These are phyloP conservation scores for Schizophyllum amplum DNA, from an alignment of 1,284 basidiomycete species.

Conservation along the genomic window DNA sequence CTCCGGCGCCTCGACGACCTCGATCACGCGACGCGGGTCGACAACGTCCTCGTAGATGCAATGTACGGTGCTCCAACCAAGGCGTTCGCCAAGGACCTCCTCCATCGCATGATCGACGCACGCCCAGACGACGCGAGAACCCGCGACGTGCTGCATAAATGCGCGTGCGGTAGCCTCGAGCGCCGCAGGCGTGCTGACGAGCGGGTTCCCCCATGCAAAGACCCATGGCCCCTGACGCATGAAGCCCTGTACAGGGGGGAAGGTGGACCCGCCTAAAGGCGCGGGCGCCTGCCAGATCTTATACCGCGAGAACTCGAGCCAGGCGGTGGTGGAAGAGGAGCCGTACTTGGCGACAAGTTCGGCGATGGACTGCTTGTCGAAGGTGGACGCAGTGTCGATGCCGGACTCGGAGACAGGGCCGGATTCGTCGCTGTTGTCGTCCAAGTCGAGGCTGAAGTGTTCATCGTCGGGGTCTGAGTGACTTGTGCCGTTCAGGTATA, in stretches of 20 bases:
- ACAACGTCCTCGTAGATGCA: conserved; percentile 38
- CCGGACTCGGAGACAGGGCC: neutral
- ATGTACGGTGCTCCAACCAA: conserved; percentile 30
- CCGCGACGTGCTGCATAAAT: conserved; percentile 28
- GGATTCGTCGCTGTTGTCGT: neutral
- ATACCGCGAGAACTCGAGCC: conserved; percentile 39
- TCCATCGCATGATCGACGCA: conserved; percentile 34
- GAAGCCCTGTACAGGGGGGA: conserved; percentile 35
- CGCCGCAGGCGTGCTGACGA: conserved; percentile 30
- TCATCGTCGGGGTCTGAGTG: neutral
- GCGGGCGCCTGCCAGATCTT: conserved; percentile 29
- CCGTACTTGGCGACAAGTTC: conserved; percentile 31
- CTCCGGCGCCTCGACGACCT: conserved; percentile 21
- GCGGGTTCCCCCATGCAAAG: conserved; percentile 40
- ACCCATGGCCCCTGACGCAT: conserved; percentile 27
- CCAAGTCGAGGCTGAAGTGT: neutral
- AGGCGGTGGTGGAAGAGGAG: conserved; percentile 34
- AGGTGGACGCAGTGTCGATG: neutral
- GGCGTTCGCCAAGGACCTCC: conserved; percentile 24
- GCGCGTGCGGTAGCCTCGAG: conserved; percentile 25
- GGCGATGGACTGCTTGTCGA: conserved; percentile 25
- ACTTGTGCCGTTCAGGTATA: neutral
- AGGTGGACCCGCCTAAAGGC: conserved; percentile 28
- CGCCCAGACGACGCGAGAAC: conserved; percentile 29
- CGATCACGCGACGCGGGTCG: conserved; percentile 31